Evolutionary conservation across 176 grass and related monocot species (phyloP).

Genomic region (Oryza punctata): DNA sequence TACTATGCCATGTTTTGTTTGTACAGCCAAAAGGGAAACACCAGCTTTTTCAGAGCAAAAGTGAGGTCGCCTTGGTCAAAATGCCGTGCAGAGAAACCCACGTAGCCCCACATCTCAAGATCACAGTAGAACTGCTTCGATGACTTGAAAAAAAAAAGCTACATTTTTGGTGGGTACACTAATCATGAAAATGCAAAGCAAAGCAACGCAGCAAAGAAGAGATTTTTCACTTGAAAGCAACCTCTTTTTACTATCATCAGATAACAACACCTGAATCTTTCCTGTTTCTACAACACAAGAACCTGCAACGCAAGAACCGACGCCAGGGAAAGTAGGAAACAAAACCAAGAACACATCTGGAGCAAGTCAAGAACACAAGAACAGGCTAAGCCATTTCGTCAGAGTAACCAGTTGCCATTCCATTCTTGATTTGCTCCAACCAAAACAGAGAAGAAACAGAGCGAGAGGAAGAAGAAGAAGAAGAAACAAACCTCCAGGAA

Average conservation of each 20-base stretch:
- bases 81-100: slow-evolving; percentile 21
- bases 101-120: slow-evolving; percentile 38
- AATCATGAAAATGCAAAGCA: background rate
- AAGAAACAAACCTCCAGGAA: background rate
- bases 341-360: background rate
- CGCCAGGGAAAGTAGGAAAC: background rate
- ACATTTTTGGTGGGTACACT: background rate
- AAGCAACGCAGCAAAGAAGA: background rate
- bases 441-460: background rate
- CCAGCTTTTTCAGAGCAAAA: slow-evolving; percentile 45
- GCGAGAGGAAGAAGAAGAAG: background rate
- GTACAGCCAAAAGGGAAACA: slow-evolving; percentile 31
- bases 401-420: background rate
- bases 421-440: background rate
- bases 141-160: background rate
- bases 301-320: background rate
- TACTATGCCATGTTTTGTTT: slow-evolving; percentile 35
- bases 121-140: slow-evolving; percentile 5
- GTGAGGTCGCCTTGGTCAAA: slow-evolving; percentile 41
- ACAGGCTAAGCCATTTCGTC: background rate
- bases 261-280: background rate
- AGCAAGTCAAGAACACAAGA: background rate
- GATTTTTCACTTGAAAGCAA: slow-evolving; percentile 9
- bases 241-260: background rate
- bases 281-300: background rate